Base-by-base conservation (phyloP, 352 stramenopile species). In the Globisporangium cylindrosporum region DNA sequence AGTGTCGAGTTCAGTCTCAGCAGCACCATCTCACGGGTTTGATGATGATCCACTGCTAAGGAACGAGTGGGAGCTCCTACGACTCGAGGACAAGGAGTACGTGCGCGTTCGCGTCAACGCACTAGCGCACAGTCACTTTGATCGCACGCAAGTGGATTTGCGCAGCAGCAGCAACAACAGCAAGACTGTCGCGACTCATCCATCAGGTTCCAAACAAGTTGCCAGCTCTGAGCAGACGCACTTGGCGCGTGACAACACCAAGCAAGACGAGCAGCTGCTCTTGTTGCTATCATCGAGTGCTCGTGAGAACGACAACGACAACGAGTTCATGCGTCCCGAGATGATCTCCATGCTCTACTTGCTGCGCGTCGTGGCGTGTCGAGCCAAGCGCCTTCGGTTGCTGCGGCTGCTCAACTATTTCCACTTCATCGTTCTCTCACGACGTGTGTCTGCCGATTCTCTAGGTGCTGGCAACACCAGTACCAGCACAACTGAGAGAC, bases 321-420 rank as follows among this genome's bases (percentile, higher is more conserved):
- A 69, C 22, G 56, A 70, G 7, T 53, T 53, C 1, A 59, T 78
- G 70, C 68, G 72, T n/a, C 38, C 70, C 8, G 74, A 84, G 7
- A 57, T 65, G 0, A 43, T 86, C 24, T 77, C 79, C 46, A 62
- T 66, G 24, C 68, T 85, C 20, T 89, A 89, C 59, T 61, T 74
- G 9, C 29, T 88, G 27, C 73, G 78, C 10, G 69, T 83, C 7
- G 62, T 84, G 14, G 70, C 59, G 3, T 85, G 78, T 65, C 75
- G 83, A 67, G 51, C 66, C 1, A 76, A 79, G 54, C 70, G 80
- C 22, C 67, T 77, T 43, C 73, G 70, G 7, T 46, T 88, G 10
- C 51, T 90, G 48, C 80, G 83, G 20, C 56, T 76, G 36, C 67
- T 90, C 32, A 88, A 85, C 60, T 86, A 84, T 64, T 60, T 77